Conservation (phyloP, 2,329 filamentous ascomycete species). For the Beauveria bassiana region DNA sequence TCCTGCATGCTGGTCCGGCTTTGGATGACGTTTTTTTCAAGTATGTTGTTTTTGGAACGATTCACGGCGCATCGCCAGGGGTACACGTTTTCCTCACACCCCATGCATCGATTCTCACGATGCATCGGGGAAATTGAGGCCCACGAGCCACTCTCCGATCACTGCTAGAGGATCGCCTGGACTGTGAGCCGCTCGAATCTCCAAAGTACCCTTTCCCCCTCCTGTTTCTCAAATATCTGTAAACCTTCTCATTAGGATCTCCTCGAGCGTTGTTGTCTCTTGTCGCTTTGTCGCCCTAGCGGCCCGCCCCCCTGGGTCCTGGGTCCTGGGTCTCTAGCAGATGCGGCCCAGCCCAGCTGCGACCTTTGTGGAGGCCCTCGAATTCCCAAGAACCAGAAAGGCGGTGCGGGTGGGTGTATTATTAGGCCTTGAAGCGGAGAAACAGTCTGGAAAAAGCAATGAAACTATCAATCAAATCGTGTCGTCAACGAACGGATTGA, state of each 20-base stretch:
- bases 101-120: not conserved
- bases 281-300: not conserved
- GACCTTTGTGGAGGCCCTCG: not conserved
- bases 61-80: too few species aligned
- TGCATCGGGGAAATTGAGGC: not conserved
- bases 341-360: not conserved
- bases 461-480: too few species aligned
- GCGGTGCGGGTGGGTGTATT: not conserved
- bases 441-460: not conserved
- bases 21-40: too few species aligned
- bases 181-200: not conserved
- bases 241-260: not conserved
- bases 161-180: not conserved
- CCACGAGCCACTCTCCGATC: not conserved
- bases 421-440: not conserved
- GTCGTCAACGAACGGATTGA: not conserved
- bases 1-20: too few species aligned
- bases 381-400: not conserved
- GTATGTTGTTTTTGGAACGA: too few species aligned
- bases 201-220: too few species aligned
- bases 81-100: not conserved
- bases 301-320: not conserved
- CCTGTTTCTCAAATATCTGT: not conserved
- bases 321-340: not conserved
- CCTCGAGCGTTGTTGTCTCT: constrained; percentile 3